Conservation (phyloP, 1,139 yeast genomes). For the Pneumocystis sp. region DNA sequence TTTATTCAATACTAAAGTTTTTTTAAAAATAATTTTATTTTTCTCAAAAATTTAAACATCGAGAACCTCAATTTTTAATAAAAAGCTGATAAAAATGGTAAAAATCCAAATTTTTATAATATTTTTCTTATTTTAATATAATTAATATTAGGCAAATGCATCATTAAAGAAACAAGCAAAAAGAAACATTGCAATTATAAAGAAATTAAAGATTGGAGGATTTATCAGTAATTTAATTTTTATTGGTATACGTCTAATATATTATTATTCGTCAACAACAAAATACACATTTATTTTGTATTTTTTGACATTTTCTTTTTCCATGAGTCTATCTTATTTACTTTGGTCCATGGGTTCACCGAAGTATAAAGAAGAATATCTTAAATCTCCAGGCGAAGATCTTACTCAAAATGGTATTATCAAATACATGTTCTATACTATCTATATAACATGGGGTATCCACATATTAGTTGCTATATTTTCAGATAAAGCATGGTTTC, state of each 20-base stretch:
- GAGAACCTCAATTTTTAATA: not conserved
- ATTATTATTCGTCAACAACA: not conserved
- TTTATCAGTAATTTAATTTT: not conserved
- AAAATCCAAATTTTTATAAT: not conserved
- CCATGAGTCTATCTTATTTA: not conserved
- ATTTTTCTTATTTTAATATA: not conserved
- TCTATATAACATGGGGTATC: not conserved
- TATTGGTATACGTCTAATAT: not conserved
- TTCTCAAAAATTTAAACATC: not conserved
- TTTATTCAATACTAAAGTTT: no score
- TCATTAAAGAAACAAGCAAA: not conserved
- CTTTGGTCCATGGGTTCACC: not conserved
- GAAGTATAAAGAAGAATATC: not conserved
- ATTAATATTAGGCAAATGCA: not conserved
- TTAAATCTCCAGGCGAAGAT: not conserved
- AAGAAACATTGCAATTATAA: not conserved
- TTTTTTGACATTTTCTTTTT: not conserved
- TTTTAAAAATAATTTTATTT: no score
- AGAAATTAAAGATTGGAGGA: not conserved
- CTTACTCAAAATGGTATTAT: not conserved
- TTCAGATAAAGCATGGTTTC: not conserved
- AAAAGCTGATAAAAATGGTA: not conserved
- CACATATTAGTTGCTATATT: not conserved
- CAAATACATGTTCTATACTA: not conserved
- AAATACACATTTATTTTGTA: not conserved